These are phyloP conservation scores for Kappamyces sp. DNA, from an alignment of 192 early-diverging fungal genomes.

Conservation along the genomic window DNA sequence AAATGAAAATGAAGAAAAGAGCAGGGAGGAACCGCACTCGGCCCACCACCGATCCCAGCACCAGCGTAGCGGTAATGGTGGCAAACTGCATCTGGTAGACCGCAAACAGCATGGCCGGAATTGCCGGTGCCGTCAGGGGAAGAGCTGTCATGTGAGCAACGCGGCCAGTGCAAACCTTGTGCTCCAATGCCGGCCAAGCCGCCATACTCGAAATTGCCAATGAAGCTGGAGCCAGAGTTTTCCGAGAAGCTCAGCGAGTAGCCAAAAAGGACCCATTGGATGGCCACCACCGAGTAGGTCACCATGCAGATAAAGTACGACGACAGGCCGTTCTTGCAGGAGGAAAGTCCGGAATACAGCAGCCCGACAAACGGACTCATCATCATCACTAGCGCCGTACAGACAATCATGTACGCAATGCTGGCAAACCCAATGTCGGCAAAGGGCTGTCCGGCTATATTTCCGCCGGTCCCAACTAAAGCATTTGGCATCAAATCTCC, in stretches of 20 bases:
- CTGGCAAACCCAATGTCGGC: no score
- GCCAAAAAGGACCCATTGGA: conserved; percentile 76
- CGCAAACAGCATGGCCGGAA: conserved; percentile 60
- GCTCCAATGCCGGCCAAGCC: conserved; percentile 7
- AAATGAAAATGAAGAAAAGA: conserved; percentile 78
- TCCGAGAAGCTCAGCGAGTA: conserved; percentile 76
- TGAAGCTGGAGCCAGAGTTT: conserved; percentile 32
- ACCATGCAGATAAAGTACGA: conserved; percentile 72
- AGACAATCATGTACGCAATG: no score
- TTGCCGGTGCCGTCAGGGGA: conserved; percentile 48
- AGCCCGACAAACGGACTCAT: conserved; percentile 86
- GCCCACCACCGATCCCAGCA: conserved; percentile 84
- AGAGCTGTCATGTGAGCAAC: conserved; percentile 15
- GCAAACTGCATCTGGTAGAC: conserved; percentile 80
- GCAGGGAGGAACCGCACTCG: conserved; percentile 74
- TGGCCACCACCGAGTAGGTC: conserved; percentile 65
- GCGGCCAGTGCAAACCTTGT: background rate
- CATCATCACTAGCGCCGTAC: conserved; percentile 70
- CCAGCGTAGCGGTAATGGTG: conserved; percentile 76
- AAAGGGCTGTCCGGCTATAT: no score
- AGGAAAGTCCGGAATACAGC: conserved; percentile 84
- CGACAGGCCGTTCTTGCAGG: conserved; percentile 77
- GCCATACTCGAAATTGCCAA: conserved; percentile 22
- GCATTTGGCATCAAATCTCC: no score
- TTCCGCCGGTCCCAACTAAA: no score